Percentiles rank a stretch among this genome's conserved stretches.
Evolutionary conservation across 345 rosid species (phyloP).

Genomic region (Citrus glauca): DNA sequence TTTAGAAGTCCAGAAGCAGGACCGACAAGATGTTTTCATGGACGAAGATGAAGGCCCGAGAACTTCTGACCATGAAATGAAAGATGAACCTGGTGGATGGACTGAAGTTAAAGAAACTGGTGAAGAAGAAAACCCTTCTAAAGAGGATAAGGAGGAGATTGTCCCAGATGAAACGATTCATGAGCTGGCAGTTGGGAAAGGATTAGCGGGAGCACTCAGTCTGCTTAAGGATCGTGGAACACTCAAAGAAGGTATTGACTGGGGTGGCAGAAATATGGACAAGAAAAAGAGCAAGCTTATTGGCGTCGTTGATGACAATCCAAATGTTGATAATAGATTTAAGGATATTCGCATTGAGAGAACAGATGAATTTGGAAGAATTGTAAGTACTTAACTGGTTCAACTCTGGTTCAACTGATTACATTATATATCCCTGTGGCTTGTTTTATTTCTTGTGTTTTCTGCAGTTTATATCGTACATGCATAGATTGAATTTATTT

Average conservation of each 20-base stretch:
- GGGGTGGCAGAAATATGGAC: slow-evolving; percentile 99
- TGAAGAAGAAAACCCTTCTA: slow-evolving; percentile 40
- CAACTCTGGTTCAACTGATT: not conserved
- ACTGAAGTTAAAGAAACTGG: slow-evolving; percentile 48
- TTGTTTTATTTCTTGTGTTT: not conserved
- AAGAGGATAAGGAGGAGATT: slow-evolving; percentile 53
- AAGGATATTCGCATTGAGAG: slow-evolving; percentile 84
- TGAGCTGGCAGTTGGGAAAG: slow-evolving; percentile 84
- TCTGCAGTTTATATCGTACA: not conserved
- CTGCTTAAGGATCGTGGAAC: slow-evolving; percentile 90
- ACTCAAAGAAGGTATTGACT: slow-evolving; percentile 79
- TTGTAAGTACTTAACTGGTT: slow-evolving; percentile 49
- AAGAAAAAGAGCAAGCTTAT: slow-evolving; percentile 97
- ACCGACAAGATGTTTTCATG: slow-evolving; percentile 80
- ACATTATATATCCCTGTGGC: not conserved
- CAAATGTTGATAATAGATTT: slow-evolving; percentile 37
- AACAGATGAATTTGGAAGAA: slow-evolving; percentile 93
- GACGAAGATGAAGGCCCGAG: slow-evolving; percentile 78
- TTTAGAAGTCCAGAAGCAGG: slow-evolving; percentile 62
- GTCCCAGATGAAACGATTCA: slow-evolving; percentile 82
- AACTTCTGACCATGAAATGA: slow-evolving; percentile 47
- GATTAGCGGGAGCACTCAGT: slow-evolving; percentile 80
- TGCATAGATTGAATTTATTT: not conserved
- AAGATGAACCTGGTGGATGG: slow-evolving; percentile 62
- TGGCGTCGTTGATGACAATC: slow-evolving; percentile 58